phyloP scores from a whole-genome alignment of 495 filamentous ascomycete species.

The Aspergillus cristatus region DNA sequence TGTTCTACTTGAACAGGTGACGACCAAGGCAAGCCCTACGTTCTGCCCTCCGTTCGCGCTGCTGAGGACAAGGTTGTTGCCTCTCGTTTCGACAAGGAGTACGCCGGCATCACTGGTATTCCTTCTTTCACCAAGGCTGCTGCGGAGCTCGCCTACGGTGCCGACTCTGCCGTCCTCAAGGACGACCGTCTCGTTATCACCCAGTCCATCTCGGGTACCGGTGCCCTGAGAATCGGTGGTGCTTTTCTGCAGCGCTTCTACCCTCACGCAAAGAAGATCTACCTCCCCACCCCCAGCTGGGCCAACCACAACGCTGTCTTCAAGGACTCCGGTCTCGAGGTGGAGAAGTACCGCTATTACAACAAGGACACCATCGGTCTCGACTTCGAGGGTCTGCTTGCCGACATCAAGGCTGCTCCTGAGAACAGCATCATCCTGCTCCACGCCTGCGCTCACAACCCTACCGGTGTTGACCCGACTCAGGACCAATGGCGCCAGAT shows the following conservation, averaged over 20 bases:
- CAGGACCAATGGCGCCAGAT: constrained; percentile 89
- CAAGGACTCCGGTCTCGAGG: constrained; percentile 81
- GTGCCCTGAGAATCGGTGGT: constrained; percentile 87
- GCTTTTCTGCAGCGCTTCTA: constrained; percentile 88
- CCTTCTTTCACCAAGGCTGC: constrained; percentile 89
- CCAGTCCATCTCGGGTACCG: constrained; percentile 96
- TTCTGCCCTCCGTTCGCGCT: constrained; percentile 82
- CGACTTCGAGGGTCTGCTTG: constrained; percentile 90
- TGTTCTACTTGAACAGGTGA: constrained; percentile 47
- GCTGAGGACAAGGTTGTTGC: constrained; percentile 83
- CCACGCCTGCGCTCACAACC: constrained; percentile 98
- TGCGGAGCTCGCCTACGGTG: constrained; percentile 80
- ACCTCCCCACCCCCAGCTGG: constrained; percentile 93
- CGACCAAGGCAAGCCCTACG: constrained; percentile 93
- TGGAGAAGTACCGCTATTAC: constrained; percentile 95
- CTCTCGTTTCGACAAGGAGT: constrained; percentile 83
- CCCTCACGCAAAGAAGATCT: constrained; percentile 84
- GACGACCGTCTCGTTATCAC: constrained; percentile 81
- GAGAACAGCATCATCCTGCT: constrained; percentile 81
- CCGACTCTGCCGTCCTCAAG: constrained; percentile 63
- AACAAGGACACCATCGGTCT: constrained; percentile 97
- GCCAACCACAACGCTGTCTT: constrained; percentile 97
- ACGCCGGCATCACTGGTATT: constrained; percentile 93
- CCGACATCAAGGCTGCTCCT: constrained; percentile 83
- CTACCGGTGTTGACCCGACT: constrained; percentile 93